These are phyloP conservation scores for Boletus rubescentipes DNA, from an alignment of 768 basidiomycete genomes.

Conservation along the genomic window DNA sequence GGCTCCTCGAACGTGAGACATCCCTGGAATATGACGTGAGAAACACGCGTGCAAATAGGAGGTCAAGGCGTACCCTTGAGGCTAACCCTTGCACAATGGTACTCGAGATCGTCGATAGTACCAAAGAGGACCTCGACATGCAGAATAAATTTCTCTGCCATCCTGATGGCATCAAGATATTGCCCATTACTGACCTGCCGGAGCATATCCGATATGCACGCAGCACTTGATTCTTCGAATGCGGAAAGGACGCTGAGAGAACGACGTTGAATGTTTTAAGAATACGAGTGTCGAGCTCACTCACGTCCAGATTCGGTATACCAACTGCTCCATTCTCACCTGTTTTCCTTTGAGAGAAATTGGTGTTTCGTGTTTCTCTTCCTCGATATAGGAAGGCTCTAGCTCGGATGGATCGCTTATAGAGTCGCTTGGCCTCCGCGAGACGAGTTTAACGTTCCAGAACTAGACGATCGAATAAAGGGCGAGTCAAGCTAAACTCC, in stretches of 20 bases:
- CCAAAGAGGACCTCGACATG: slow-evolving; percentile 98
- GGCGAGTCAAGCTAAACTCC: not conserved
- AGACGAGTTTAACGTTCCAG: slow-evolving; percentile 96
- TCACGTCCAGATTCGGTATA: slow-evolving; percentile 98
- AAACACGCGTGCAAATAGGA: not conserved
- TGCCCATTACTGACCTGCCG: slow-evolving; percentile 95
- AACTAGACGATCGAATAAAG: slow-evolving; percentile 54
- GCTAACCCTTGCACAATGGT: slow-evolving; percentile 72
- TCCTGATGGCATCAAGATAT: slow-evolving; percentile 93
- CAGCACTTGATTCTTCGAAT: slow-evolving; percentile 98
- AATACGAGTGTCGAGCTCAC: slow-evolving; percentile 27
- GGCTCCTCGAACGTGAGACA: slow-evolving; percentile 98
- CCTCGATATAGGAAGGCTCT: slow-evolving; percentile 62
- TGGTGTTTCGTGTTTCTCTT: slow-evolving; percentile 80
- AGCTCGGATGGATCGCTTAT: slow-evolving; percentile 51
- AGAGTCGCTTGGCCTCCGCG: slow-evolving; percentile 65
- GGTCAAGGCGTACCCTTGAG: slow-evolving; percentile 70
- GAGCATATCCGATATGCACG: slow-evolving; percentile 98
- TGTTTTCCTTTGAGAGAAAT: slow-evolving; percentile 85
- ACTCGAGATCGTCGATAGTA: slow-evolving; percentile 94
- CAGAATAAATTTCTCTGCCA: slow-evolving; percentile 98
- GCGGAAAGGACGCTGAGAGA: slow-evolving; percentile 80
- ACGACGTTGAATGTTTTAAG: slow-evolving; percentile 8
- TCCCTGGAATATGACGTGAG: slow-evolving; percentile 52
- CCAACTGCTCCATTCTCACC: slow-evolving; percentile 92